Percentiles rank a stretch among this genome's conserved stretches.
phyloP scores from a whole-genome alignment of 495 filamentous ascomycete genomes.

The Penicillium soppii region DNA sequence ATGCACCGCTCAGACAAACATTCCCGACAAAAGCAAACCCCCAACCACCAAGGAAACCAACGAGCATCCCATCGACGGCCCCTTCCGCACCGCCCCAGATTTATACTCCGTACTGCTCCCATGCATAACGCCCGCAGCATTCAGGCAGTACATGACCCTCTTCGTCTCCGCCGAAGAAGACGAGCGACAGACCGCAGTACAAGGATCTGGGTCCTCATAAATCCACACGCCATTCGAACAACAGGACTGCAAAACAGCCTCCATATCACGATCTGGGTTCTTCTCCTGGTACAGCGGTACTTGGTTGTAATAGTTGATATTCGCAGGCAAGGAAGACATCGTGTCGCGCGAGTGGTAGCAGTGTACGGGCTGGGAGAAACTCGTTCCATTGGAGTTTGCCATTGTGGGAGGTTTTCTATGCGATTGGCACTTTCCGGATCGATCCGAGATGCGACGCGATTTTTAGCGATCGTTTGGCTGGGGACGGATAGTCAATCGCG shows the following conservation, averaged over 20 bases:
- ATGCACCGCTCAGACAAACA: background rate
- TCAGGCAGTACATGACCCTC: constrained; percentile 19
- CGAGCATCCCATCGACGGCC: background rate
- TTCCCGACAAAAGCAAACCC: constrained; percentile 7
- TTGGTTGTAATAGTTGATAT: constrained; percentile 10
- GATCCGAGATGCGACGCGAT: background rate
- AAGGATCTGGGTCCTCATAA: constrained; percentile 16
- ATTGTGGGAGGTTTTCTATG: background rate
- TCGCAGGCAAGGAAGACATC: constrained; percentile 5
- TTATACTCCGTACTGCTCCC: constrained; percentile 1
- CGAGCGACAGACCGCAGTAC: constrained; percentile 19
- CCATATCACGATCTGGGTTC: constrained; percentile 6
- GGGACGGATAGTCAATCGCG: background rate
- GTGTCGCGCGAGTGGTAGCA: constrained; percentile 14
- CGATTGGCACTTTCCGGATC: background rate
- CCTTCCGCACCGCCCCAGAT: background rate
- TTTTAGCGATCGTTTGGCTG: background rate
- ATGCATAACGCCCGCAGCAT: constrained; percentile 9
- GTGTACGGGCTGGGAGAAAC: constrained; percentile 9
- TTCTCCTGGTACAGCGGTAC: constrained; percentile 21
- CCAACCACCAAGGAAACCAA: constrained; percentile 6
- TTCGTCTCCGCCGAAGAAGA: constrained; percentile 3
- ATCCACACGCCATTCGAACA: constrained; percentile 11
- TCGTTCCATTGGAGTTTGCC: background rate
- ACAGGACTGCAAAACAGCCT: constrained; percentile 9